Evolutionary conservation across 208 protist species (phyloP), one percentile per base, ranked within the genome.

Genomic region (Endotrypanum monterogeii): DNA sequence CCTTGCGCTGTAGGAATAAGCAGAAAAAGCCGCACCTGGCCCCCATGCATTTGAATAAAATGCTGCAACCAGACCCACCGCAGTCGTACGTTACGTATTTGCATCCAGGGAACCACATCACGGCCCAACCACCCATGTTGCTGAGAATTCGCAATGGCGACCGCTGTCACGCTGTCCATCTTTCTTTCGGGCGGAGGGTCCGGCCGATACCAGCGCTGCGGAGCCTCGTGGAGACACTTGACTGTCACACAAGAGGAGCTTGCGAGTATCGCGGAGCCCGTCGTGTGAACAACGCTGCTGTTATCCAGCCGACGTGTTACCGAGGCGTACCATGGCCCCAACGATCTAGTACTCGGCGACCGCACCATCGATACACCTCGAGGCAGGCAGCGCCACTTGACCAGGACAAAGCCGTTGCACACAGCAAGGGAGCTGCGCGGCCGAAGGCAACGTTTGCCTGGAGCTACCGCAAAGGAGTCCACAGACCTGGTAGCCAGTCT

Each of bases 1-100:
- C 54, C 62, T 25, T 69, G 48, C 18, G 65, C 61, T 20, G 8
- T 37, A 28, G 30, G 60, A 23, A 28, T 46, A 44, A 20, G 20
- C 60, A 80, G 28, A 12, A 23, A 32, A 0, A 85, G 61, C n/a
- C 74, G 73, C n/a, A 57, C 68, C 46, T 76, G 60, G 8, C 81
- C 81, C 18, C 81, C 81, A 48, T 68, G 61, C 51, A 77, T 55
- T 23, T 12, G 32, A 32, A 81, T 57, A 25, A 83, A n/a, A 68
- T 83, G 82, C 48, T 71, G 73, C 44, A 86, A 65, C 82, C 76
- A 83, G 51, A 71, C 68, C 81, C 76, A 82, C 51, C 57, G 65
- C 56, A 86, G 62, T 5, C 73, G 76, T 41, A 80, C 50, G 14
- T 78, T 35, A 20, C 55, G 55, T n/a, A 76, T 48, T 28, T 46